A percentile compares a stretch with the other conserved stretches of the same genome.
phyloP scores from a whole-genome alignment of 2,329 filamentous ascomycete species.

The Tolypocladium capitatum region DNA sequence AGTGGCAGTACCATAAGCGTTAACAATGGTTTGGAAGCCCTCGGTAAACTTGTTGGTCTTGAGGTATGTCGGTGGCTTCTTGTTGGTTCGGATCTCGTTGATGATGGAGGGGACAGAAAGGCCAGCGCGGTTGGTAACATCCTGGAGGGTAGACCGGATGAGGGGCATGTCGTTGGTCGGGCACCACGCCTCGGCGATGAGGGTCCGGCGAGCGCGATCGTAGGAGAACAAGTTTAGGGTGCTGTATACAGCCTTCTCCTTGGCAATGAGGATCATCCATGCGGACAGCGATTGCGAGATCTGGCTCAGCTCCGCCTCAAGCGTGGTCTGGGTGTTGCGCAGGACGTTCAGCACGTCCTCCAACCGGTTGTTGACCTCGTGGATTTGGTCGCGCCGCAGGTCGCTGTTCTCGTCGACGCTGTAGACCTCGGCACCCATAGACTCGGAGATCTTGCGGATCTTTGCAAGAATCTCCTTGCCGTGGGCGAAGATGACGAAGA shows the following conservation, averaged over 20 bases:
- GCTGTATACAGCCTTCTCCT: conserved; percentile 96
- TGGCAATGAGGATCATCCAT: conserved; percentile 96
- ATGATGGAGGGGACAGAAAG: conserved; percentile 97
- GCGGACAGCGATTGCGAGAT: conserved; percentile 86
- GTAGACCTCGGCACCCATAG: conserved; percentile 89
- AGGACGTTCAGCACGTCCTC: conserved; percentile 86
- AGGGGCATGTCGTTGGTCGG: conserved; percentile 80
- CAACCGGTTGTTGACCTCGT: conserved; percentile 89
- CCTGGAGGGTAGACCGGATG: conserved; percentile 86
- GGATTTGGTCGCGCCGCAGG: conserved; percentile 85
- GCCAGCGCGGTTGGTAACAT: conserved; percentile 91
- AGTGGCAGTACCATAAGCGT: conserved; percentile 94
- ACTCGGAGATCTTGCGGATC: conserved; percentile 98
- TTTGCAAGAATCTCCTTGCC: conserved; percentile 97
- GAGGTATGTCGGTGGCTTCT: conserved; percentile 92
- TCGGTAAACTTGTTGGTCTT: conserved; percentile 98
- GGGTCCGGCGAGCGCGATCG: conserved; percentile 84
- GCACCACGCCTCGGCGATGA: conserved; percentile 96
- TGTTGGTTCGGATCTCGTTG: conserved; percentile 93
- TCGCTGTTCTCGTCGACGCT: conserved; percentile 96
- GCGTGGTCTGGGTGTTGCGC: conserved; percentile 84
- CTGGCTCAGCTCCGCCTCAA: conserved; percentile 84
- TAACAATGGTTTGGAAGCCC: conserved; percentile 97
- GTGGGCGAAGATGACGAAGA: conserved; percentile 98
- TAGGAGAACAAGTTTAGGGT: conserved; percentile 95